Evolutionary conservation across 2,329 filamentous ascomycete species (phyloP), one percentile per base, ranked within the genome.

Genomic region (Colletotrichum orchidophilum): DNA sequence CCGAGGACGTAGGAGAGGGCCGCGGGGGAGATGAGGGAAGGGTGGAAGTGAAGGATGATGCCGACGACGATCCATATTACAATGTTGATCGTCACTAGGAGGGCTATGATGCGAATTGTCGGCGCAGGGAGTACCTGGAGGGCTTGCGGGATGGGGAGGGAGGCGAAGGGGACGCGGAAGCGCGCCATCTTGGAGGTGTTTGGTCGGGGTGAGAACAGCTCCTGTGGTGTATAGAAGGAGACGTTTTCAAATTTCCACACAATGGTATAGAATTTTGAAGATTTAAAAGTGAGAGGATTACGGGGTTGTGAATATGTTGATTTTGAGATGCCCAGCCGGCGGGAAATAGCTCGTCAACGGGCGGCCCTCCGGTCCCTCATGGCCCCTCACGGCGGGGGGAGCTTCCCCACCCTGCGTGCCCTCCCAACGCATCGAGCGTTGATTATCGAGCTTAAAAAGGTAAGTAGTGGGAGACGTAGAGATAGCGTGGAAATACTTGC

Each of bases 1-100:
- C 96, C 96, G 12, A 98, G 88, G 0, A 94, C 94, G 81, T 97
- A 98, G 29, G 95, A 92, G 1, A 98, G 88, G 2, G 95, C 91
- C 1, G 95, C 94, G 3, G 95, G 92, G 2, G 93, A 93, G 60
- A 95, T 90, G 73, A 98, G 87, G 0, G 86, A 83, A 0, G 88
- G 84, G 78, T 89, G 83, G 75, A 83, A 86, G 74, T 82, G 84
- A 21, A 91, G 82, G 24, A 89, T 83, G 5, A 90, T 80, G 72
- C 83, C 89, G 27, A 84, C 82, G 18, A 81, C 83, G 62, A 84
- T 82, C 90, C 90, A 92, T 54, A 90, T 81, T 13, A 87, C 1
- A 63, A 83, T 73, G 80, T 92, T 92, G 74, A 87, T 77, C 50
- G 80, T 12, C 11, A 87, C 74, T 57, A 92, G 82, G 26, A 85